Evolutionary conservation across 495 filamentous ascomycete species (phyloP), one percentile per base, ranked within the genome.

Genomic region (Annulohypoxylon moriforme): DNA sequence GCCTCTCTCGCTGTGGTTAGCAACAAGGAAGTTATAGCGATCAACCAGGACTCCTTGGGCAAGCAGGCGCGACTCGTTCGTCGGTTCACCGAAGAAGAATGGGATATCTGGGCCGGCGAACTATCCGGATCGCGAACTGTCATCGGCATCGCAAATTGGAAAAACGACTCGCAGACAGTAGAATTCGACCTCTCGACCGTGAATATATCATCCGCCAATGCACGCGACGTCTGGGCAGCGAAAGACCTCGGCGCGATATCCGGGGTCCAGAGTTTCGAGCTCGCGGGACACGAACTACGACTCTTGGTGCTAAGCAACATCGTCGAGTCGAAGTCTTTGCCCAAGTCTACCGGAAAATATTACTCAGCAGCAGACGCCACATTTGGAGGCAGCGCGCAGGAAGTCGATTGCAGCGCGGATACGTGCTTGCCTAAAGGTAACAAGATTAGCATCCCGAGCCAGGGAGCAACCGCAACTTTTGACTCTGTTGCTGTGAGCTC

Each of bases 1-100:
- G 72, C 60, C 1, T 80, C 81, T 1, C 69, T 86, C 29, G 68
- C 70, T 1, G 80, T 87, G 16, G 64, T 87, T 13, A 80, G 69
- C 11, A 88, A 88, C 64, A 75, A 82, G 64, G 86, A 85, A 42
- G 79, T 86, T 25, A 80, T 89, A 56, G 79, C 75, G 0, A 83
- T 85, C 69, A 88, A 86, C 64, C 86, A 89, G 72, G 88, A 89
- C 65, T 40, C 78, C 2, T 73, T 87, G 0, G 87, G 83, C 14
- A 76, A 80, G 29, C 82, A 83, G 60, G 85, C 81, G 6, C 75
- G 69, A 27, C 71, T 76, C 11, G 42, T 78, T 47, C 56, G 74
- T 7, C 66, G 72, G 13, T 67, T 68, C 36, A 77, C 82, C 0
- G 81, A 84, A 16, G 81, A 82, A 46, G 78, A 73, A 29, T 84